These are phyloP conservation scores for Uronychia setigera DNA, from an alignment of 73 alveolate species.

Conservation along the genomic window DNA sequence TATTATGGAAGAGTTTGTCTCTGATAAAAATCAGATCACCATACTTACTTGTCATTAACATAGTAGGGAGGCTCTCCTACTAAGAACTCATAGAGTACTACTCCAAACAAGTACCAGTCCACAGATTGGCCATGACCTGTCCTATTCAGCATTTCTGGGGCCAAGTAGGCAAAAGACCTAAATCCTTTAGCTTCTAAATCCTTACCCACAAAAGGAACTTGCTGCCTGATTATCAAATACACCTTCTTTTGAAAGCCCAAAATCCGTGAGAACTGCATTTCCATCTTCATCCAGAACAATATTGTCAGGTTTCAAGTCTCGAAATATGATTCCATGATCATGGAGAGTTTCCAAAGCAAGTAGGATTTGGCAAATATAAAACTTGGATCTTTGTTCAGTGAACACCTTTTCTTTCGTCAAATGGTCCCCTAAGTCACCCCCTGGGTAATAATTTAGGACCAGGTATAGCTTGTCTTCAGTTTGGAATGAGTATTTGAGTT, in stretches of 20 bases:
- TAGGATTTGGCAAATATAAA: constrained; percentile 67
- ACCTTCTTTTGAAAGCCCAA: constrained; percentile 84
- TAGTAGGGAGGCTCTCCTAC: constrained; percentile 82
- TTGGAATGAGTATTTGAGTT: constrained; percentile 78
- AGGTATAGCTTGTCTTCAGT: constrained; percentile 68
- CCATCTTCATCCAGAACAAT: constrained; percentile 76
- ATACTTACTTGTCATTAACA: constrained; percentile 55
- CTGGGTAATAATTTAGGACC: constrained; percentile 76
- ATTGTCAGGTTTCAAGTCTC: constrained; percentile 85
- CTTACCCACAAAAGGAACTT: constrained; percentile 73
- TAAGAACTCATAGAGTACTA: constrained; percentile 80
- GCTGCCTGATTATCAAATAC: constrained; percentile 66
- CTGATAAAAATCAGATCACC: not conserved
- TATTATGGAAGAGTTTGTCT: constrained; percentile 61
- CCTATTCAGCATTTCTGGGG: constrained; percentile 66
- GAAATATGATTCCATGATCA: constrained; percentile 64
- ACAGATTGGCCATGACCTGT: constrained; percentile 69
- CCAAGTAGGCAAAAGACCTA: constrained; percentile 79
- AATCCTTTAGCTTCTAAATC: constrained; percentile 52
- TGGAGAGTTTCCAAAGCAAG: constrained; percentile 75
- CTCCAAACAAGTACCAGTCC: constrained; percentile 83
- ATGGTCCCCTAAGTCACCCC: constrained; percentile 77
- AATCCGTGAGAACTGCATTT: constrained; percentile 75
- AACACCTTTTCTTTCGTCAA: constrained; percentile 49
- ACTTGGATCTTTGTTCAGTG: constrained; percentile 59